Evolutionary conservation across 768 basidiomycete genomes (phyloP), one percentile per base, ranked within the genome.

Genomic region (Lepiota brunneoincarnata): DNA sequence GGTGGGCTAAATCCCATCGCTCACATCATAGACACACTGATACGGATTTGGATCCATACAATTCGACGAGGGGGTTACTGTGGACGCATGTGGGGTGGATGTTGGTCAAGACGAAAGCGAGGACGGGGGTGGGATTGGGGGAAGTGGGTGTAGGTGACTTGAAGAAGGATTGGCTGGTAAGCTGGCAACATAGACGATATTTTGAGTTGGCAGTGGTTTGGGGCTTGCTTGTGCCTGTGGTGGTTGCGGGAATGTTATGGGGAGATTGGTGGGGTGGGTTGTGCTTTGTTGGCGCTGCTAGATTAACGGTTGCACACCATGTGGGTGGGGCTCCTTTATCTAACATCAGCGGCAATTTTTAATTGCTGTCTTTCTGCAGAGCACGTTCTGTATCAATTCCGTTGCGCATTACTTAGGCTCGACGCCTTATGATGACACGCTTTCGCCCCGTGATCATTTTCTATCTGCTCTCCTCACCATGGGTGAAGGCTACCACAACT

Each of bases 401-500:
- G 79, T 93, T 26, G 91, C 91, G 0, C 91, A 93, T 67, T 91
- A 86, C 73, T 77, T 93, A 43, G 91, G 91, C 34, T 81, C 83
- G 44, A 77, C 89, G 24, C 83, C 91, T 1, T 93, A 92, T 58
- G 91, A 93, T 66, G 89, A 92, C 73, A 83, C 72, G 58, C 78
- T 87, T 63, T 82, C 83, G 31, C 88, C 90, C 39, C 79, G 87
- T 24, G 90, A 93, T 64, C 86, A 88, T 67, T 75, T 92, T 61
- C 64, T 93, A 40, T 92, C 91, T 28, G 91, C 91, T 9, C 75
- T 93, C 59, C 77, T 89, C 54, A 93, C 91, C 3, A 83, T 92
- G 74, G 90, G 91, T 11, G 91, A 93, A 70, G 90, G 90, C 4
- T 92, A 92, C 69, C 91, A 93, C 75, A 92, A 93, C 65, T 91